Evolutionary conservation across 805 yeast genomes (phyloP).

Genomic region (Nakazawaea laoshanensis): DNA sequence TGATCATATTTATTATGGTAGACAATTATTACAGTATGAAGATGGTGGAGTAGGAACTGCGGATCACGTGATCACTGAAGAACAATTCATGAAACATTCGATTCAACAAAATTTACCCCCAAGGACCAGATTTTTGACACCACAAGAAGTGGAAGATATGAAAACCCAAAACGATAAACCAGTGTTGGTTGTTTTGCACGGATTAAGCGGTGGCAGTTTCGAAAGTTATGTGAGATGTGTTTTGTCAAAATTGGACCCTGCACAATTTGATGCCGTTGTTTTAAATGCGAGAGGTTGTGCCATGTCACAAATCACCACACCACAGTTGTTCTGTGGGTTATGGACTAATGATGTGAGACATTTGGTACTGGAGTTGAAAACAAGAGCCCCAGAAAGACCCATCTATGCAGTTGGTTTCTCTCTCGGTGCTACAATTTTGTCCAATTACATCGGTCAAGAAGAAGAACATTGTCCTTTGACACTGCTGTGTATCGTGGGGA

Average conservation of each 20-base stretch:
- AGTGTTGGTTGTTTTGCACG: conserved; percentile 60
- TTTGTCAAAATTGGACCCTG: conserved; percentile 29
- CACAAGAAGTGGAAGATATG: conserved; percentile 30
- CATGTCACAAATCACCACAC: conserved; percentile 57
- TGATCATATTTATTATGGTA: conserved; percentile 62
- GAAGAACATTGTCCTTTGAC: conserved; percentile 34
- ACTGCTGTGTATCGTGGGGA: conserved; percentile 53
- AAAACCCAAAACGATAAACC: conserved; percentile 36
- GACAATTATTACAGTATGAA: conserved; percentile 46
- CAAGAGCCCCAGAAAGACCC: conserved; percentile 49
- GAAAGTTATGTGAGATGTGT: conserved; percentile 66
- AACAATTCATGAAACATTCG: conserved; percentile 20
- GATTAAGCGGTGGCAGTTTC: conserved; percentile 81
- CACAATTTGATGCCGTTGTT: conserved; percentile 57
- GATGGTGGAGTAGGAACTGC: conserved; percentile 72
- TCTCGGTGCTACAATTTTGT: conserved; percentile 66
- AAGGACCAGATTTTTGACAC: conserved; percentile 44
- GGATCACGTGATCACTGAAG: conserved; percentile 54
- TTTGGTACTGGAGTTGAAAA: conserved; percentile 40
- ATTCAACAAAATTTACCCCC: conserved; percentile 36
- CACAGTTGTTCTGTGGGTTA: conserved; percentile 59
- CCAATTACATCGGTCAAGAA: conserved; percentile 67
- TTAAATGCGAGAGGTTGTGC: conserved; percentile 75
- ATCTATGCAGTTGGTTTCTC: conserved; percentile 71
- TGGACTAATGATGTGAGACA: conserved; percentile 65